Percentiles rank a stretch among this genome's conserved stretches.
Evolutionary conservation across 345 rosid genomes (phyloP).

Genomic region (Nephelium lappaceum): DNA sequence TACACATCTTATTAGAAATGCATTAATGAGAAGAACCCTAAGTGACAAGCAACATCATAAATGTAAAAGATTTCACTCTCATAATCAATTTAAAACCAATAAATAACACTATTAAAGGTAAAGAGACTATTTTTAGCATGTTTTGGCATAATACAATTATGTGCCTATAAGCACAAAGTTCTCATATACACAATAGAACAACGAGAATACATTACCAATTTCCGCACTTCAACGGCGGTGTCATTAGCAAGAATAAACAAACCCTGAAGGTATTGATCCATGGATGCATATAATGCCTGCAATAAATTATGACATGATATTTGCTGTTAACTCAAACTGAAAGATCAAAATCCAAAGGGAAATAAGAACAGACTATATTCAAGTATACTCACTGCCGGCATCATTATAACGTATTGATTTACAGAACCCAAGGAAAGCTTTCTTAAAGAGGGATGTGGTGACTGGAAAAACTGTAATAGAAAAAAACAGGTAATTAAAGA

Average conservation of each 20-base stretch:
- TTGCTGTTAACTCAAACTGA: slow-evolving; percentile 5
- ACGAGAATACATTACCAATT: slow-evolving; percentile 51
- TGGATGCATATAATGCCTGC: slow-evolving; percentile 72
- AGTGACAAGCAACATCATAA: neutral
- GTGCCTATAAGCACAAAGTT: neutral
- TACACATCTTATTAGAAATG: neutral
- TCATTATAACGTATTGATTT: slow-evolving; percentile 82
- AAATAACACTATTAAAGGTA: neutral
- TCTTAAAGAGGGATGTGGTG: slow-evolving; percentile 80
- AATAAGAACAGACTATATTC: slow-evolving; percentile 7
- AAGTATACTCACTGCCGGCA: slow-evolving; percentile 88
- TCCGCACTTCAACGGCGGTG: slow-evolving; percentile 79
- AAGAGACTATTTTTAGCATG: neutral
- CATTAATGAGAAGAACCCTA: neutral
- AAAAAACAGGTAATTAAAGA: slow-evolving; percentile 14
- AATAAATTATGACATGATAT: slow-evolving; percentile 10
- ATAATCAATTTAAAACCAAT: neutral
- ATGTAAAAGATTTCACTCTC: neutral
- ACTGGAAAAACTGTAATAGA: slow-evolving; percentile 80
- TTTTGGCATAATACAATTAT: neutral
- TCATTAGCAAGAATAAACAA: slow-evolving; percentile 86
- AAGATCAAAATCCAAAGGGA: neutral
- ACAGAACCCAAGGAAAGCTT: slow-evolving; percentile 87
- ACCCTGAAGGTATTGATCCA: slow-evolving; percentile 86
- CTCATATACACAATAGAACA: neutral